Evolutionary conservation across 2,329 filamentous ascomycete species (phyloP), one percentile per base, ranked within the genome.

Genomic region (Neofusicoccum kwambonambiense): DNA sequence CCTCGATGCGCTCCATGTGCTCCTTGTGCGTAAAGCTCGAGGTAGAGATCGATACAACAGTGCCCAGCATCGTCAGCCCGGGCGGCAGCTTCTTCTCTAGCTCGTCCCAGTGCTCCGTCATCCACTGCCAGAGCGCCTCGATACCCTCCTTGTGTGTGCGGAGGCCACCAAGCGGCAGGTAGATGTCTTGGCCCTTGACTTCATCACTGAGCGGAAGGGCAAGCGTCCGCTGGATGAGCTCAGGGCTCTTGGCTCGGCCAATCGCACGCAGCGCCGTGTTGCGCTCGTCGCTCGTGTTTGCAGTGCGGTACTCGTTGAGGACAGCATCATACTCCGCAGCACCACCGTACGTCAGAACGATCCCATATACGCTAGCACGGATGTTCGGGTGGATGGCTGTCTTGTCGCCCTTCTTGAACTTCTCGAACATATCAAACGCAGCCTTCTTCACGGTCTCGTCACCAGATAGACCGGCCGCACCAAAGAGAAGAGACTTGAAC

Each of bases 171-270:
- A 95, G 86, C 1, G 94, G 93, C 75, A 97, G 88, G 80, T 97
- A 97, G 69, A 97, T 89, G 77, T 98, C 94, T 78, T 97, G 94
- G 69, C 91, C 92, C 83, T 96, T 96, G 78, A 97, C 90, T 70
- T 96, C 90, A 67, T 89, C 87, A 75, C 88, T 87, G 65, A 93
- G 84, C 37, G 93, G 84, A 68, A 97, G 83, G 35, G 82, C 85
- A 13, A 98, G 84, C 3, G 93, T 94, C 67, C 87, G 87, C 81
- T 95, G 82, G 76, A 97, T 94, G 56, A 97, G 86, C 69, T 89
- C 87, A 1, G 91, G 89, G 64, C 90, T 85, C 74, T 89, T 89
- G 52, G 92, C 88, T 58, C 92, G 88, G 58, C 94, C 94, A 22
- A 98, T 85, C 37, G 86, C 87, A 71, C 93, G 91, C 66, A 98